Base-by-base conservation (phyloP, 148 eudicot genomes). In the Amaranthus cruentus region DNA sequence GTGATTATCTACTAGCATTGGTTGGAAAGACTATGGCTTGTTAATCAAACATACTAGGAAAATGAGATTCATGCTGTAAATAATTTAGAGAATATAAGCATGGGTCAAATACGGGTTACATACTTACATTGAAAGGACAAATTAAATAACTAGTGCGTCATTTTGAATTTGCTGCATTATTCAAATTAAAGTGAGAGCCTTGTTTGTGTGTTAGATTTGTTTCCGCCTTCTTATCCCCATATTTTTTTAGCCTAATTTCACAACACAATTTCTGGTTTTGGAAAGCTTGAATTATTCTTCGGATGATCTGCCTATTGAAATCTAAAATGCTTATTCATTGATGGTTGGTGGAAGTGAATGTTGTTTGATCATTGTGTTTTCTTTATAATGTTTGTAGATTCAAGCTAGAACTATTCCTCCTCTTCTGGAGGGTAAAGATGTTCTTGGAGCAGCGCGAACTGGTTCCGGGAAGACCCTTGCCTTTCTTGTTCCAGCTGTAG, bases 401-500 rank as follows among this genome's bases (percentile, higher is more conserved):
- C 99, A 95, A 91, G 91, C 99, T 48, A 78, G 94, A 76, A 61
- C 96, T 9, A 91, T 95, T 76, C 96, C 97, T 44, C 91, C 91
- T 52, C 92, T 95, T 42, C 64, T 91, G 76, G 94, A 88, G 82
- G 96, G 93, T 15, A 88, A 87, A 83, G 96, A 95, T 82, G 90
- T 95, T 70, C 96, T 95, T 80, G 99, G 99, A 75, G 99, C 99
- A 76, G 99, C 99, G 70, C 90, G 99, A 75, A 95, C 99, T 54
- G 99, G 99, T 81, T 91, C 99, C 7, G 99, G 99, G 53, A 95
- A 91, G 84, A 95, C 99, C 66, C 97, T 91, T 80, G 99, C 99
- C 18, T 95, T 95, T 80, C 85, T 95, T 62, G 62, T 95, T 71
- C 98, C 98, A 55, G 97, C 96, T 12, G 88, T 93, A 48, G 98